A percentile compares a stretch with the other conserved stretches of the same genome.
phyloP scores from a whole-genome alignment of 2,329 filamentous ascomycete species.

The Scleromitrula shiraiana region DNA sequence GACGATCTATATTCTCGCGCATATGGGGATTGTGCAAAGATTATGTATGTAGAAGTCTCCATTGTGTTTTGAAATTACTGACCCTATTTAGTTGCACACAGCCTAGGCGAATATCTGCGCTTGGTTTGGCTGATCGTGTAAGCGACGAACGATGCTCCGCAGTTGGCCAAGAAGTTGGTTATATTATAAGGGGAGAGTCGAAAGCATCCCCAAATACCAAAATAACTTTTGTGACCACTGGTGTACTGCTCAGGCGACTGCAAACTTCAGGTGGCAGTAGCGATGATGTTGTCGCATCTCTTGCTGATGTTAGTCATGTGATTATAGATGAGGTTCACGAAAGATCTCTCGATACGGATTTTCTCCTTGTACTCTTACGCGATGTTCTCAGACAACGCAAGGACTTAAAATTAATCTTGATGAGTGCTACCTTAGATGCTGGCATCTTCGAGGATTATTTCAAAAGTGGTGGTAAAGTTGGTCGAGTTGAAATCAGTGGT shows the following conservation, averaged over 20 bases:
- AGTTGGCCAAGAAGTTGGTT: constrained; percentile 85
- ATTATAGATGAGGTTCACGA: constrained; percentile 97
- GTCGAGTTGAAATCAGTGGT: constrained; percentile 77
- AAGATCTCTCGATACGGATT: constrained; percentile 88
- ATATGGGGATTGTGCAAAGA: constrained; percentile 72
- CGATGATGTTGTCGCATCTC: constrained; percentile 70
- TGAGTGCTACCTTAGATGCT: constrained; percentile 94
- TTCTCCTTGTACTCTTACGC: constrained; percentile 77
- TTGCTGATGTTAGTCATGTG: constrained; percentile 88
- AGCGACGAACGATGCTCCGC: constrained; percentile 78
- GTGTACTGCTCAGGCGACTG: constrained; percentile 82
- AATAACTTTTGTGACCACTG: constrained; percentile 93
- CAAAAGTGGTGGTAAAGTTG: constrained; percentile 60
- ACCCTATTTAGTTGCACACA: constrained; percentile 60
- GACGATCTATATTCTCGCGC: constrained; percentile 77
- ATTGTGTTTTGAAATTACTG: constrained; percentile 1
- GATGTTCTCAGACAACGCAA: constrained; percentile 68
- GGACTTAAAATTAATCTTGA: constrained; percentile 83
- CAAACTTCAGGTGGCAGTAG: constrained; percentile 78
- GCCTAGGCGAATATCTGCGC: constrained; percentile 84
- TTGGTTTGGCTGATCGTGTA: constrained; percentile 89
- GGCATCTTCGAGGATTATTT: constrained; percentile 82
- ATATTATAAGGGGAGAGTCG: constrained; percentile 84
- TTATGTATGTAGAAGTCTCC: constrained; percentile 43
- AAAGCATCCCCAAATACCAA: constrained; percentile 64